phyloP scores from a whole-genome alignment of 441 rosid species.

The Adansonia rubrostipa region DNA sequence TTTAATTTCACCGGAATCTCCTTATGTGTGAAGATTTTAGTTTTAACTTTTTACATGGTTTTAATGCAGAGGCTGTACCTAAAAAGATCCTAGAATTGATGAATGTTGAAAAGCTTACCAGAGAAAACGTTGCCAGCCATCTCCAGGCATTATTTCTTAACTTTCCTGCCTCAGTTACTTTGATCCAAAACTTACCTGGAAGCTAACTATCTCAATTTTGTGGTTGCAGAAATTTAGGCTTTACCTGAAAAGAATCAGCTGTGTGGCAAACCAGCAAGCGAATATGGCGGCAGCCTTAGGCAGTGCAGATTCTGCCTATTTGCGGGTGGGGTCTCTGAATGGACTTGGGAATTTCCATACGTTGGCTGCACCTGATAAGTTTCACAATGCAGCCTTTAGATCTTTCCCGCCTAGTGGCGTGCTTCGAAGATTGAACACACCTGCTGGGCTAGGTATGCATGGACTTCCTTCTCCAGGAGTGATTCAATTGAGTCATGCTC shows the following conservation, averaged over 20 bases:
- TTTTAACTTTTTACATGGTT: background rate
- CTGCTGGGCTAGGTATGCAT: constrained; percentile 51
- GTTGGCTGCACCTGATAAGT: constrained; percentile 54
- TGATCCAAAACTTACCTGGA: background rate
- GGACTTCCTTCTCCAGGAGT: constrained; percentile 63
- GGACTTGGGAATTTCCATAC: constrained; percentile 60
- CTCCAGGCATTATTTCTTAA: constrained; percentile 50
- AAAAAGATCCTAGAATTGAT: constrained; percentile 70
- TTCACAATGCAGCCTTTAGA: constrained; percentile 44
- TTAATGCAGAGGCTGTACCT: constrained; percentile 70
- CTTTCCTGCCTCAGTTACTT: constrained; percentile 10
- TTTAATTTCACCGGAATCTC: background rate
- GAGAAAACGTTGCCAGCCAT: constrained; percentile 76
- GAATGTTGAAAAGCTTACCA: constrained; percentile 67
- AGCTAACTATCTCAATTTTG: constrained; percentile 28
- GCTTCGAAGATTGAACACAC: constrained; percentile 68
- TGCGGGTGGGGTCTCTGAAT: constrained; percentile 56
- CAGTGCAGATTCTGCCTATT: constrained; percentile 58
- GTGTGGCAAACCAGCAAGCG: constrained; percentile 51
- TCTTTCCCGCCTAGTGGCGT: constrained; percentile 56
- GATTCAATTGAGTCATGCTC: constrained; percentile 51
- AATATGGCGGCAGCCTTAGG: constrained; percentile 56
- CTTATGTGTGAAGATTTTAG: background rate
- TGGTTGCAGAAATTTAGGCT: constrained; percentile 83
- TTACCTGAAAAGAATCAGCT: constrained; percentile 71